phyloP scores from a whole-genome alignment of 345 rosid genomes.

The Durio zibethinus region DNA sequence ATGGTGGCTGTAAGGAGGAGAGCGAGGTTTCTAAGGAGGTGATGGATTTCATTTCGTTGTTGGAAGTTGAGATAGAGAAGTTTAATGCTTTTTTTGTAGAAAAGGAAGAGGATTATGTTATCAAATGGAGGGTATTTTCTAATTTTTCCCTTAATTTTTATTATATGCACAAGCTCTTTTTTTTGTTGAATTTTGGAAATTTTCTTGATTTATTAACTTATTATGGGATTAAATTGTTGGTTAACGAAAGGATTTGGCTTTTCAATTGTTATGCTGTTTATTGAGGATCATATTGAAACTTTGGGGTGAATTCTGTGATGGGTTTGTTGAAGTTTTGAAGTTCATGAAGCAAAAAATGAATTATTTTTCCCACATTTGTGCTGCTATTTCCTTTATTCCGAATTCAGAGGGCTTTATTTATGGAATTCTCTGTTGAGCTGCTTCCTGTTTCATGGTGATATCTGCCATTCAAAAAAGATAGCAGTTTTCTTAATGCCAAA shows the following conservation, averaged over 20 bases:
- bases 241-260: not conserved
- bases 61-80: constrained; percentile 58
- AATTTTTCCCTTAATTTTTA: not conserved
- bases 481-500: not conserved
- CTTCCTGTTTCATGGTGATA: not conserved
- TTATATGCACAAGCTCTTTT: not conserved
- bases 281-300: not conserved
- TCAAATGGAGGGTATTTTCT: constrained; percentile 41
- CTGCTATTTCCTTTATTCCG: not conserved
- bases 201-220: not conserved
- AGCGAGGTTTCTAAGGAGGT: constrained; percentile 26
- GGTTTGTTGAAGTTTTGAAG: not conserved
- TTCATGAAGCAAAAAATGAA: not conserved
- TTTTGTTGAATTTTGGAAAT: not conserved
- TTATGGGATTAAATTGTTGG: constrained; percentile 5
- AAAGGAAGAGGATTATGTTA: constrained; percentile 56
- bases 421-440: not conserved
- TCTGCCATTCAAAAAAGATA: not conserved
- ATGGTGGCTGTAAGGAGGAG: not conserved
- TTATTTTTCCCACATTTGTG: not conserved
- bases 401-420: not conserved
- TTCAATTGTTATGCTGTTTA: not conserved
- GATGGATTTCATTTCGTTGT: constrained; percentile 40
- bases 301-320: not conserved
- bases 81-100: constrained; percentile 54